phyloP scores from a whole-genome alignment of 495 filamentous ascomycete genomes.

The Aspergillus sparsus region DNA sequence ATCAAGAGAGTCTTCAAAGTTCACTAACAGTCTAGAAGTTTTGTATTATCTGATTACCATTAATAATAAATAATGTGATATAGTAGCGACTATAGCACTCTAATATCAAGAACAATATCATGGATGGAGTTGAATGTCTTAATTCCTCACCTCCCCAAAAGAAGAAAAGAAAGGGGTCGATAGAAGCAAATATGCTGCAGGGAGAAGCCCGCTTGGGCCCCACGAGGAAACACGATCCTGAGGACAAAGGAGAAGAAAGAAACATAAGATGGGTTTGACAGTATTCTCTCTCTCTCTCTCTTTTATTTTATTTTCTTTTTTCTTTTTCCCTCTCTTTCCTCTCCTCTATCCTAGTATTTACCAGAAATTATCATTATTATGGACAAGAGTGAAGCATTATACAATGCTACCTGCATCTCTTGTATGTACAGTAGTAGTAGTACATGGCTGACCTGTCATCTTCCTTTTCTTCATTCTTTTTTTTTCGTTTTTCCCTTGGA shows the following conservation, averaged over 20 bases:
- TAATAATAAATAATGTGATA: neutral
- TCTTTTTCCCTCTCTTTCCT: neutral
- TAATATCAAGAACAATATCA: too few relatives aligned
- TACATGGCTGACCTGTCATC: conserved; percentile 3
- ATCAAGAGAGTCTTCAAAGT: too few relatives aligned
- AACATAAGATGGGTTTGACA: conserved; percentile 3
- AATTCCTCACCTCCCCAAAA: neutral
- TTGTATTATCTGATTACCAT: too few relatives aligned
- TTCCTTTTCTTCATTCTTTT: neutral
- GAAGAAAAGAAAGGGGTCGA: conserved; percentile 13
- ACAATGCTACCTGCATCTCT: neutral
- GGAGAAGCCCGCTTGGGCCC: conserved; percentile 23
- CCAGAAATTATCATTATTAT: neutral
- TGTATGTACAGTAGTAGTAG: neutral
- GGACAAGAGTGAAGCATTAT: neutral
- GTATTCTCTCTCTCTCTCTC: neutral
- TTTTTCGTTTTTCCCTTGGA: neutral
- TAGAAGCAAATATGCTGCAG: conserved; percentile 9
- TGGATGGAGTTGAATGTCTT: neutral
- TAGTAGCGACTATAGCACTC: neutral
- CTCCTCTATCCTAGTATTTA: neutral
- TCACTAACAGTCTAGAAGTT: too few relatives aligned
- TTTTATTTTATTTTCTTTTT: neutral
- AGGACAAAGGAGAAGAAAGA: conserved; percentile 11
- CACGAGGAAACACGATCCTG: conserved; percentile 20